Base-by-base conservation (phyloP, 495 filamentous ascomycete species). In the Annulohypoxylon bovei region DNA sequence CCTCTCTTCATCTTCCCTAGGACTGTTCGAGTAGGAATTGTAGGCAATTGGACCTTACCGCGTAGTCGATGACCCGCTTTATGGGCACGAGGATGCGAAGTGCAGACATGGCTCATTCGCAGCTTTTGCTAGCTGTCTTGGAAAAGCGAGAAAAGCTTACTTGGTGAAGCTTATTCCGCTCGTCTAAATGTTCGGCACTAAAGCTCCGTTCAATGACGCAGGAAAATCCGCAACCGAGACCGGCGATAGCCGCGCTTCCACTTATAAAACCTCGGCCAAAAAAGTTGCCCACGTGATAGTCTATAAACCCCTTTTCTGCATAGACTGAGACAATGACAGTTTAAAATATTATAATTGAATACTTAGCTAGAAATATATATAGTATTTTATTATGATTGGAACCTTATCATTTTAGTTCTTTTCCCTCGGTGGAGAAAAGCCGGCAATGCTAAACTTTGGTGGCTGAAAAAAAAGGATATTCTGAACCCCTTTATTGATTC, bases 61-160 rank as follows among this genome's bases (percentile, higher is more conserved):
- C 94, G 89, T 98, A 99, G 88, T 99, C 95, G 81, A 99, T 97
- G 57, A 99, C 95, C 86, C 95, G 86, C 86, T 99, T 99, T 59
- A 99, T 82, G 82, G 95, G 95, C 18, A 99, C 95, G 66, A 99
- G 85, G 79, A 99, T 98, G 78, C 94, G 87, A 68, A 99, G 86
- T 50, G 89, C 87, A 67, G 93, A 90, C 94, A 97, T 97, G 53
- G 57, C 71, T 20, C 4, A 9, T 52, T 66, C 66, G 66, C 33
- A 67, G 50, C 58, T 56, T 56, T 37, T 67, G 63, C 53, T 59
- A 20, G 57, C 52, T 44, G 42, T 40, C 62, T 58, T 55, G 52
- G 25, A 20, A 32, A 49, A 49, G 37, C 18, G 23, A 42, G 32
- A 58, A 32, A 25, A 22, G 35, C 30, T 28, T 11, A 35, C 20